Base-by-base conservation (phyloP, 1,284 basidiomycete species). In the Ustilago trichophora region DNA sequence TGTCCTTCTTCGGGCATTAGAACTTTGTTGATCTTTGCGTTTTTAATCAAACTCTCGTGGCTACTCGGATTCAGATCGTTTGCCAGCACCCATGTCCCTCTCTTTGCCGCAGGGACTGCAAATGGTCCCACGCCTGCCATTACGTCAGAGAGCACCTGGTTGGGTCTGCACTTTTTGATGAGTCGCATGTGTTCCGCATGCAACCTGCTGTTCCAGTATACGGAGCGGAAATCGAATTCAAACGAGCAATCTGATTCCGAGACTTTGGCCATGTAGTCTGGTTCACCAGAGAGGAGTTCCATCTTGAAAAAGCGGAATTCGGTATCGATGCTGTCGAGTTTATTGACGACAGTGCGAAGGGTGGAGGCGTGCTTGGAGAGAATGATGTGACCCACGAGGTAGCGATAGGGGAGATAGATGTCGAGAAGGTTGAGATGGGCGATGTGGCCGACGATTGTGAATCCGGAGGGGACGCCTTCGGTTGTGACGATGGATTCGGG, bases 41-140 rank as follows among this genome's bases (percentile, higher is more conserved):
- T 80, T 18, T 18, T 36, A 7, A 56, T 25, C 70, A 97, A 85
- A 82, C 90, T 94, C 75, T 89, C 88, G 13, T 87, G 87, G 66
- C 91, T 91, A 35, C 88, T 87, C 1, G 95, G 94, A 82, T 99
- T 99, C 46, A 98, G 83, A 81, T 99, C 96, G 72, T 98, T 98
- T 15, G 91, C 93, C 27, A 94, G 83, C 0, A 98, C 91, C 68
- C 73, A 76, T 15, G 53, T 49, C 0, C 92, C 91, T 72, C 91
- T 91, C 83, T 90, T 94, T 0, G 89, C 94, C 0, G 93, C 91
- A 1, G 96, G 96, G 9, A 98, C 83, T 1, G 92, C 91, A 81
- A 99, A 99, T 0, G 96, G 96, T 0, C 96, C 96, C 1, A 99
- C 94, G 11, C 96, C 96, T 1, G 96, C 96, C 83, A 98, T 96